Conservation (phyloP, 2,329 filamentous ascomycete species). For the Hypoxylon sp. region DNA sequence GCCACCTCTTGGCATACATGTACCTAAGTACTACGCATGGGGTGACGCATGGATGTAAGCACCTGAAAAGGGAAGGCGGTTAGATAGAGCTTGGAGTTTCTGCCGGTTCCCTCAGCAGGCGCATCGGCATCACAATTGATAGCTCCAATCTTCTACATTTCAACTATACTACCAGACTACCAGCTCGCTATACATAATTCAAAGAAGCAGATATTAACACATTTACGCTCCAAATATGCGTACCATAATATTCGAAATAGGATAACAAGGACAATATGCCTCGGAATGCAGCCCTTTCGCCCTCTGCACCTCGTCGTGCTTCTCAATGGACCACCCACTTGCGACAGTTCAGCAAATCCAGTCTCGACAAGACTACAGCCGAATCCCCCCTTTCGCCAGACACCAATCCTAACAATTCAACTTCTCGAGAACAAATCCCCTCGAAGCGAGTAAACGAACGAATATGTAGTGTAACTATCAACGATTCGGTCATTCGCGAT, state of each 20-base stretch:
- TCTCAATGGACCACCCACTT: constrained; percentile 61
- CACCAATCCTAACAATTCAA: constrained; percentile 61
- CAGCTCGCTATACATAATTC: no score
- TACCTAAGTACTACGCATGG: no score
- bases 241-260: constrained; percentile 23
- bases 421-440: constrained; percentile 49
- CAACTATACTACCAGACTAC: no score
- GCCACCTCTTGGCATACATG: no score
- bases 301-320: constrained; percentile 56
- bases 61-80: constrained; percentile 24
- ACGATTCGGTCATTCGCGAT: constrained; percentile 79
- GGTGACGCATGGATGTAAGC: no score
- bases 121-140: no score
- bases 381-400: constrained; percentile 57
- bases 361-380: constrained; percentile 53
- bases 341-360: constrained; percentile 60
- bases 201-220: no score
- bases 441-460: constrained; percentile 51
- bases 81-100: not conserved
- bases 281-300: constrained; percentile 45
- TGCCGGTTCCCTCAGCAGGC: not conserved
- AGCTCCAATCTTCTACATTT: no score
- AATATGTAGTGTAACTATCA: constrained; percentile 64
- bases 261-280: constrained; percentile 44
- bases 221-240: not conserved